Evolutionary conservation across 2,329 filamentous ascomycete genomes (phyloP).

Genomic region (Lachnellula willkommii): DNA sequence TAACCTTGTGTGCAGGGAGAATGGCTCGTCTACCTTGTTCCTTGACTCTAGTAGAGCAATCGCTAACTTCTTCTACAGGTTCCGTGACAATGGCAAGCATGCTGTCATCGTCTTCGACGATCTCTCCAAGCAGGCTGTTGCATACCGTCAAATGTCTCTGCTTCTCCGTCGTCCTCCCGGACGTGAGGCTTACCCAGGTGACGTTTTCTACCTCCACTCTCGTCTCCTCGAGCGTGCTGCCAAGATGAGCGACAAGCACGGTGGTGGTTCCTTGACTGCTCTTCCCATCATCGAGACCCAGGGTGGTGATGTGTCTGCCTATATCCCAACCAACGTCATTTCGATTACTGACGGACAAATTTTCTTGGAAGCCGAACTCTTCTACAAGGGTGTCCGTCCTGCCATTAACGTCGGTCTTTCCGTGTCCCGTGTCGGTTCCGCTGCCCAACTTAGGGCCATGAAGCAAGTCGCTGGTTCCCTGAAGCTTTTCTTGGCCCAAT

Average conservation of each 20-base stretch:
- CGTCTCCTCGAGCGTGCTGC: conserved; percentile 98
- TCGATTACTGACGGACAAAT: conserved; percentile 99
- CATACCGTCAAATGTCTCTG: conserved; percentile 98
- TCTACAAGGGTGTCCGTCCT: conserved; percentile 99
- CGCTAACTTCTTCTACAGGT: conserved; percentile 34
- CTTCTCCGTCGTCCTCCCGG: conserved; percentile 95
- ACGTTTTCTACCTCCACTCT: conserved; percentile 99
- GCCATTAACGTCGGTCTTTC: conserved; percentile 99
- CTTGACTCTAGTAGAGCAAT: background rate
- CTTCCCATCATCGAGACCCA: conserved; percentile 98
- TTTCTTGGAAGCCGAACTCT: conserved; percentile 98
- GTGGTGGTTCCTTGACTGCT: conserved; percentile 93
- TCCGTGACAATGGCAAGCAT: conserved; percentile 82
- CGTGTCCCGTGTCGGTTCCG: conserved; percentile 98
- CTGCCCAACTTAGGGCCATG: conserved; percentile 99
- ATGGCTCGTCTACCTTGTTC: too few species aligned
- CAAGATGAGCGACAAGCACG: conserved; percentile 96
- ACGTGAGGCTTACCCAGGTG: conserved; percentile 98
- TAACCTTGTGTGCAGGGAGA: too few species aligned
- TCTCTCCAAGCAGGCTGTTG: conserved; percentile 95
- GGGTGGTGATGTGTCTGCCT: conserved; percentile 99
- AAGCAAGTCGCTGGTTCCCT: conserved; percentile 99
- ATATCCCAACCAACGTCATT: conserved; percentile 99
- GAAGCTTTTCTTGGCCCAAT: conserved; percentile 99
- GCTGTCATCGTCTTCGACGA: conserved; percentile 90